A percentile compares a stretch with the other conserved stretches of the same genome.
Evolutionary conservation across 2,329 filamentous ascomycete genomes (phyloP).

Genomic region (Akanthomyces dipterigenus): DNA sequence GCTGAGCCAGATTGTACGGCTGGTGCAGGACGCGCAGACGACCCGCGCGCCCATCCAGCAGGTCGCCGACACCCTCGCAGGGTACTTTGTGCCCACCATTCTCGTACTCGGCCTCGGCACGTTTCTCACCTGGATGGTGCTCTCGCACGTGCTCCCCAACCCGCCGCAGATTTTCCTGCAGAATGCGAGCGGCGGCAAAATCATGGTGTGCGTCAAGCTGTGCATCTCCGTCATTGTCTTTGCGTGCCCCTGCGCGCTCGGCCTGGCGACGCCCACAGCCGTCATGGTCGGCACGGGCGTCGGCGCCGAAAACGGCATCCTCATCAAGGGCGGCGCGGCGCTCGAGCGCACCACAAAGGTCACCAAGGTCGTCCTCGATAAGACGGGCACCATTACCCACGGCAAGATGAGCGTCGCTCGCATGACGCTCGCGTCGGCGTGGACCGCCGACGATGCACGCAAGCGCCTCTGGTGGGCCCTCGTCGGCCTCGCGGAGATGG

Average conservation of each 20-base stretch:
- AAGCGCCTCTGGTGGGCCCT: constrained; percentile 89
- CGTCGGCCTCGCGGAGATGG: constrained; percentile 89
- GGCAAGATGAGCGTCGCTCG: constrained; percentile 92
- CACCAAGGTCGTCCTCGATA: constrained; percentile 86
- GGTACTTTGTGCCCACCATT: constrained; percentile 89
- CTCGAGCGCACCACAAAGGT: constrained; percentile 87
- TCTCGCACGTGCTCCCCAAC: constrained; percentile 76
- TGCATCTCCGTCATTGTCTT: constrained; percentile 99
- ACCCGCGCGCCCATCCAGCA: constrained; percentile 90
- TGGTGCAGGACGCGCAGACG: constrained; percentile 97
- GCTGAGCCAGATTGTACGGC: constrained; percentile 92
- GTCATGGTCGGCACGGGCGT: constrained; percentile 99
- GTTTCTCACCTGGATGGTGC: constrained; percentile 88
- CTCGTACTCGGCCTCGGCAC: constrained; percentile 77
- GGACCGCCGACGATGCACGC: constrained; percentile 62
- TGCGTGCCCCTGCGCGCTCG: constrained; percentile 94
- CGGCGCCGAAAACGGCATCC: constrained; percentile 88
- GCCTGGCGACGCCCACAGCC: constrained; percentile 88
- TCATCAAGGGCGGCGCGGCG: constrained; percentile 94
- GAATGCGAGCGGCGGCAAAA: constrained; percentile 74
- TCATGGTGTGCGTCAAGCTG: constrained; percentile 95
- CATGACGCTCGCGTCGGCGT: constrained; percentile 57
- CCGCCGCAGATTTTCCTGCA: constrained; percentile 86
- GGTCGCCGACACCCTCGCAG: constrained; percentile 82
- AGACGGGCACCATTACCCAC: constrained; percentile 90